Evolutionary conservation across 257 asterid genomes (phyloP).

Genomic region (Ehretia macrophylla): DNA sequence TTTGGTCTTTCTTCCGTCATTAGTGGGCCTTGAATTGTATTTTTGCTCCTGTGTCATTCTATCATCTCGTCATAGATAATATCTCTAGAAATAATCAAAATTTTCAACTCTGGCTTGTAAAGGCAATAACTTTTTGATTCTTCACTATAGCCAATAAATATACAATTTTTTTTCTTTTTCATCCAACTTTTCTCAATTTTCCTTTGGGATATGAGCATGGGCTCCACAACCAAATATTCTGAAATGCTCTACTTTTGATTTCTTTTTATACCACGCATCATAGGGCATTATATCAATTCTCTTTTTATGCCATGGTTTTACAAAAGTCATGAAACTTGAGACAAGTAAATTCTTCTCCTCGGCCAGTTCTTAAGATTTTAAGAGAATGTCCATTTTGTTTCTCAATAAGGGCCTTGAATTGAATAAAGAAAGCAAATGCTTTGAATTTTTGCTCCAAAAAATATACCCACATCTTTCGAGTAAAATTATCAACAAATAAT

Average conservation of each 20-base stretch:
- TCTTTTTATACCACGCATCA: constrained; percentile 5
- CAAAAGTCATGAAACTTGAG: constrained; percentile 6
- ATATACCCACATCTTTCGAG: constrained; percentile 12
- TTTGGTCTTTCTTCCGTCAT: not conserved
- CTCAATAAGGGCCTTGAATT: constrained; percentile 14
- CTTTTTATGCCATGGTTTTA: constrained; percentile 12
- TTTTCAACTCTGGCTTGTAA: constrained; percentile 1
- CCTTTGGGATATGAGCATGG: constrained; percentile 4
- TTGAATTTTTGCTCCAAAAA: constrained; percentile 9
- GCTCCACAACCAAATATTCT: constrained; percentile 9
- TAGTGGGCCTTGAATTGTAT: not conserved
- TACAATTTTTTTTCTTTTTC: constrained; percentile 2
- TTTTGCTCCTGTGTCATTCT: not conserved
- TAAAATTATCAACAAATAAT: constrained; percentile 12
- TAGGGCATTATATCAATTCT: constrained; percentile 10
- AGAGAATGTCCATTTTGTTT: constrained; percentile 5
- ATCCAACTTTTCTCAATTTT: not conserved
- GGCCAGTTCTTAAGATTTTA: constrained; percentile 11
- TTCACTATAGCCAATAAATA: constrained; percentile 11
- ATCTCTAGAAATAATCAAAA: constrained; percentile 1
- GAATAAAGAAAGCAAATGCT: constrained; percentile 7
- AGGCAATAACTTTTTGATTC: constrained; percentile 15
- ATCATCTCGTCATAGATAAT: not conserved
- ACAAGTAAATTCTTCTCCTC: constrained; percentile 19
- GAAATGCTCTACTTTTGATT: constrained; percentile 3